phyloP scores from a whole-genome alignment of 352 stramenopile genomes.

The Globisporangium okanoganense region DNA sequence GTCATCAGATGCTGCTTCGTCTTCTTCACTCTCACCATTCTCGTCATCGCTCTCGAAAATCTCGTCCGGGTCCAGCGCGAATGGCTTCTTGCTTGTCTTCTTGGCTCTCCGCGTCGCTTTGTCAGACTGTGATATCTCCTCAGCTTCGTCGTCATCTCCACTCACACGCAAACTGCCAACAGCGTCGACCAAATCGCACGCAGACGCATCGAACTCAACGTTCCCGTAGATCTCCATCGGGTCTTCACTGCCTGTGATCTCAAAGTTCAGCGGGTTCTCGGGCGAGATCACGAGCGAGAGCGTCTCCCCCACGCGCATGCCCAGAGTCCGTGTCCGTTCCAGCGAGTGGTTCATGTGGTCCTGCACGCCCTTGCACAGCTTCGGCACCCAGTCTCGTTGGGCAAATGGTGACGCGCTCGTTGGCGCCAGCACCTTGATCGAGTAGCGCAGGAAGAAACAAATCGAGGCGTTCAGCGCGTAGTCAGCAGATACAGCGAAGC shows the following conservation, averaged over 20 bases:
- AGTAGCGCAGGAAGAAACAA: slow-evolving; percentile 64
- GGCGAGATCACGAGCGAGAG: slow-evolving; percentile 53
- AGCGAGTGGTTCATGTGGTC: slow-evolving; percentile 66
- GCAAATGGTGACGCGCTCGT: slow-evolving; percentile 15
- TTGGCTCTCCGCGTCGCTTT: neutral
- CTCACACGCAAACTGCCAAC: neutral
- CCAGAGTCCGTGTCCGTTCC: slow-evolving; percentile 45
- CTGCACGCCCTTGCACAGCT: slow-evolving; percentile 72
- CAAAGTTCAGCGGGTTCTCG: slow-evolving; percentile 64
- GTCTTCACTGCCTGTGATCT: slow-evolving; percentile 34
- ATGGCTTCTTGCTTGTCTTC: slow-evolving; percentile 15
- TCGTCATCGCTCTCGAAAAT: slow-evolving; percentile 54
- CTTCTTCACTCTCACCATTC: slow-evolving; percentile 18
- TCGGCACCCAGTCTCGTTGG: slow-evolving; percentile 52
- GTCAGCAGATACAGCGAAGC: slow-evolving; percentile 46
- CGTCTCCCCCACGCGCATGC: slow-evolving; percentile 72
- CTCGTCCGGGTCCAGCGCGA: slow-evolving; percentile 50
- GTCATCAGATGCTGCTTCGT: slow-evolving; percentile 20
- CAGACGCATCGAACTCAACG: slow-evolving; percentile 21
- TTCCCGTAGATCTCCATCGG: slow-evolving; percentile 33
- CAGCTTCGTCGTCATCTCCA: neutral
- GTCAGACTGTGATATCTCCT: neutral
- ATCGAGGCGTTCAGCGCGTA: slow-evolving; percentile 55
- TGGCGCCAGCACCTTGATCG: slow-evolving; percentile 29
- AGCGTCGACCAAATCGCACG: slow-evolving; percentile 14